Percentiles rank a stretch among this genome's conserved stretches.
Evolutionary conservation across 169 alveolate species (phyloP).

Genomic region (Plasmodium adleri): DNA sequence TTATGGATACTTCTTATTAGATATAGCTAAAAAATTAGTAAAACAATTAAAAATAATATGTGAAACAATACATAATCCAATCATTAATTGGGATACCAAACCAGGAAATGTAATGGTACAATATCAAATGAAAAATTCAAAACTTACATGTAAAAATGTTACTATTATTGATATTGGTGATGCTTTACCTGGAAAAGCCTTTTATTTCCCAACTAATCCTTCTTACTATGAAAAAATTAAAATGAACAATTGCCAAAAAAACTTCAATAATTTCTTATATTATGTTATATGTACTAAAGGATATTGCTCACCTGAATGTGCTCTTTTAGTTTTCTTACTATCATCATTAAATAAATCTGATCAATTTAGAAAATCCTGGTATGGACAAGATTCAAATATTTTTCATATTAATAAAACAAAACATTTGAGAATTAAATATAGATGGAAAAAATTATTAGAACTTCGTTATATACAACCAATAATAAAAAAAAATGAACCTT

Average conservation of each 20-base stretch:
- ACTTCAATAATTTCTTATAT: conserved; percentile 52
- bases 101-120: conserved; percentile 82
- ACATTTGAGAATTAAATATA: conserved; percentile 70
- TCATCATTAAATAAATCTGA: conserved; percentile 79
- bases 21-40: conserved; percentile 79
- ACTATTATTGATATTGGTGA: conserved; percentile 84
- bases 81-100: conserved; percentile 85
- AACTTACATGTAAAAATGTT: conserved; percentile 78
- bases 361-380: conserved; percentile 81
- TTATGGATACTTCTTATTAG: conserved; percentile 75
- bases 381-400: conserved; percentile 70
- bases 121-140: conserved; percentile 64
- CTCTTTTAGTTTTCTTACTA: conserved; percentile 80
- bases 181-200: conserved; percentile 81
- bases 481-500: conserved; percentile 29
- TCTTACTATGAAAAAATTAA: conserved; percentile 73
- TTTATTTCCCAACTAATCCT: conserved; percentile 81
- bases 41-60: conserved; percentile 75
- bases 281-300: conserved; percentile 85
- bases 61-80: conserved; percentile 71
- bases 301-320: conserved; percentile 84
- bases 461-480: conserved; percentile 68
- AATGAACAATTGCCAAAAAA: conserved; percentile 42
- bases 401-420: conserved; percentile 73
- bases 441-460: conserved; percentile 79